phyloP scores from a whole-genome alignment of 2,329 filamentous ascomycete genomes.

The Dendryphion nanum region DNA sequence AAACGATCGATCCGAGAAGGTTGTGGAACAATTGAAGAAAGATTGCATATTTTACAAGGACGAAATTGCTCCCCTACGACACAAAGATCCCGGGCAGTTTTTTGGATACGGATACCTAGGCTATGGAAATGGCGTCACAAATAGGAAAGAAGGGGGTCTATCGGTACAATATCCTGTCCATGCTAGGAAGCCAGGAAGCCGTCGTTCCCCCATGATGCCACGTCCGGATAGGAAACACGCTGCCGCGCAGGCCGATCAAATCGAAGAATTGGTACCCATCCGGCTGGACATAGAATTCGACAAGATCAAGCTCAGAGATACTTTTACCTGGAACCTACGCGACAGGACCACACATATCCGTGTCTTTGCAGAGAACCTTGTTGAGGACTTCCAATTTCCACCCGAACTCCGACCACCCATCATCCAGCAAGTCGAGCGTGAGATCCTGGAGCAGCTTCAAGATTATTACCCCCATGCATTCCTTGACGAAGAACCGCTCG shows the following conservation, averaged over 20 bases:
- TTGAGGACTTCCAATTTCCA: constrained; percentile 82
- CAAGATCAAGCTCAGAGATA: constrained; percentile 92
- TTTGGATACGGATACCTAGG: constrained; percentile 78
- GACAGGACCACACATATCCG: constrained; percentile 79
- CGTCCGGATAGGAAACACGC: constrained; percentile 78
- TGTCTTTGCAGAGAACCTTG: constrained; percentile 81
- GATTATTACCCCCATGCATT: constrained; percentile 93
- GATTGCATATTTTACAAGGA: constrained; percentile 27
- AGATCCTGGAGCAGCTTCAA: constrained; percentile 84
- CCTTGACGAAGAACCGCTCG: constrained; percentile 84
- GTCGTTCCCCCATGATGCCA: constrained; percentile 65
- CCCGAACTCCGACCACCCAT: constrained; percentile 59
- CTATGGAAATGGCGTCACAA: constrained; percentile 84
- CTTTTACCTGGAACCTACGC: constrained; percentile 97
- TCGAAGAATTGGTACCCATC: constrained; percentile 88
- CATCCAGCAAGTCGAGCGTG: constrained; percentile 65
- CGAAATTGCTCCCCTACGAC: constrained; percentile 58
- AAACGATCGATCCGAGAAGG: constrained; percentile 56
- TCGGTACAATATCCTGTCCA: constrained; percentile 77
- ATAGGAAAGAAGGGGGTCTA: constrained; percentile 51
- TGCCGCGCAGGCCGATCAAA: constrained; percentile 76
- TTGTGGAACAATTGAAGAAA: constrained; percentile 55
- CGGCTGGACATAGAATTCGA: constrained; percentile 93
- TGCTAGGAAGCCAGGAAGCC: constrained; percentile 73
- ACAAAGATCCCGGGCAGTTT: constrained; percentile 56